Evolutionary conservation across 2,329 filamentous ascomycete species (phyloP).

Genomic region (Alternaria arborescens): DNA sequence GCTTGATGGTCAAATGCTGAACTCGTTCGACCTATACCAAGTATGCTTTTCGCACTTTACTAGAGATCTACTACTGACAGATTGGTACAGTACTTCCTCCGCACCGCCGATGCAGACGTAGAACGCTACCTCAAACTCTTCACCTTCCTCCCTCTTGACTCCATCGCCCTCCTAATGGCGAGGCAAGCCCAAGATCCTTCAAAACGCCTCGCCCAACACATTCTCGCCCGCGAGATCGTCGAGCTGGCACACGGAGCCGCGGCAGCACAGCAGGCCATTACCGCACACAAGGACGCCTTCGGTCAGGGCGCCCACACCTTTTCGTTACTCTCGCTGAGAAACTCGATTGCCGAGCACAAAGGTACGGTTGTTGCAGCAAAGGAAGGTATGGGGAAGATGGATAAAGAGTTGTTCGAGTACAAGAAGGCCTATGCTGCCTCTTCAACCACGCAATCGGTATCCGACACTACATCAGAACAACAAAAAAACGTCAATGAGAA

Average conservation of each 20-base stretch:
- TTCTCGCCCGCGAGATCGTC: slow-evolving; percentile 82
- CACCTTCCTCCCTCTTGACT: slow-evolving; percentile 79
- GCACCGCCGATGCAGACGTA: slow-evolving; percentile 81
- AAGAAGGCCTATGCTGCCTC: slow-evolving; percentile 38
- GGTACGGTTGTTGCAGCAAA: neutral
- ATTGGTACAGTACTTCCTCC: slow-evolving; percentile 75
- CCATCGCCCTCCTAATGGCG: slow-evolving; percentile 74
- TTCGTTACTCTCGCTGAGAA: slow-evolving; percentile 37
- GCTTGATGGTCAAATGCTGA: slow-evolving; percentile 84
- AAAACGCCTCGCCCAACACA: slow-evolving; percentile 81
- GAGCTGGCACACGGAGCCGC: slow-evolving; percentile 77
- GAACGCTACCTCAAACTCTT: slow-evolving; percentile 86
- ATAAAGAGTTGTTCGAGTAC: slow-evolving; percentile 30
- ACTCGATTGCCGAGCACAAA: slow-evolving; percentile 20
- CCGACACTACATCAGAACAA: slow-evolving; percentile 22
- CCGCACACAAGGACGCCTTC: slow-evolving; percentile 62
- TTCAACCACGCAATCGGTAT: slow-evolving; percentile 21
- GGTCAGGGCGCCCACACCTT: slow-evolving; percentile 43
- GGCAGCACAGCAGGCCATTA: slow-evolving; percentile 70
- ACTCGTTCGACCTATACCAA: slow-evolving; percentile 83
- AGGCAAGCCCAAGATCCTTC: slow-evolving; percentile 73
- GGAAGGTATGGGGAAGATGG: slow-evolving; percentile 17
- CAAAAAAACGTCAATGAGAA: slow-evolving; percentile 48
- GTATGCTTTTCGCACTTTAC: slow-evolving; percentile 48
- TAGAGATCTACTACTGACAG: neutral